Conservation (phyloP, 2,329 filamentous ascomycete species). For the Nannizziopsis arthrosporioides region DNA sequence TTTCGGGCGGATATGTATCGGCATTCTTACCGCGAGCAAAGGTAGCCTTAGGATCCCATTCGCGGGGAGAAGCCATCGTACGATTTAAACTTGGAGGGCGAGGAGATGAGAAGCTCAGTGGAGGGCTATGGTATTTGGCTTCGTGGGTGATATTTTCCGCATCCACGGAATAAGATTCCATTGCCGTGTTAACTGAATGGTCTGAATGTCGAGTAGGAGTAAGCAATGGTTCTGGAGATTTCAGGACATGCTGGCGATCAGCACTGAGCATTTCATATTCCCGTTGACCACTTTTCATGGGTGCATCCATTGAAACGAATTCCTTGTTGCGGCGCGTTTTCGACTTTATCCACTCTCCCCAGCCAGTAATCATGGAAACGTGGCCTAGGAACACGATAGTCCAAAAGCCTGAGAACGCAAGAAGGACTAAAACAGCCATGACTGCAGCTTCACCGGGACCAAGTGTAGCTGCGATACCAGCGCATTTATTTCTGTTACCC, state of each 20-base stretch:
- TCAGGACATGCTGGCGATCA: constrained; percentile 17
- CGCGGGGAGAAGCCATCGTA: constrained; percentile 15
- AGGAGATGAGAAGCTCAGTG: constrained; percentile 39
- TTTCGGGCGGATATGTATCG: neutral
- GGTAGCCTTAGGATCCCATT: constrained; percentile 30
- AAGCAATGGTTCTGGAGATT: constrained; percentile 26
- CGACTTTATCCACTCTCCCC: constrained; percentile 54
- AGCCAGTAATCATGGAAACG: constrained; percentile 73
- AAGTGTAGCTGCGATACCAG: constrained; percentile 47
- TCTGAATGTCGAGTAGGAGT: constrained; percentile 21
- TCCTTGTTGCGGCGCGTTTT: constrained; percentile 49
- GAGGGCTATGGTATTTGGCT: constrained; percentile 37
- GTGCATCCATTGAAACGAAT: constrained; percentile 80
- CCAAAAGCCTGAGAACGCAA: constrained; percentile 81
- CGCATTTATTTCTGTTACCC: constrained; percentile 56
- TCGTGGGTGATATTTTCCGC: constrained; percentile 32
- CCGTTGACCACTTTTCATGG: constrained; percentile 51
- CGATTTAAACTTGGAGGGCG: constrained; percentile 29
- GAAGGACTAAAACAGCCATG: constrained; percentile 66
- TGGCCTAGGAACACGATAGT: constrained; percentile 69
- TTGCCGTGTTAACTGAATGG: constrained; percentile 16
- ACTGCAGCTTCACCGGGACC: constrained; percentile 67
- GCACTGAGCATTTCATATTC: constrained; percentile 66
- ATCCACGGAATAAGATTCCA: neutral
- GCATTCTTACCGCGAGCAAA: constrained; percentile 22